Percentiles rank a stretch among this genome's conserved stretches.
phyloP scores from a whole-genome alignment of 192 early-diverging fungal genomes.

The Phlyctochytrium arcticum region DNA sequence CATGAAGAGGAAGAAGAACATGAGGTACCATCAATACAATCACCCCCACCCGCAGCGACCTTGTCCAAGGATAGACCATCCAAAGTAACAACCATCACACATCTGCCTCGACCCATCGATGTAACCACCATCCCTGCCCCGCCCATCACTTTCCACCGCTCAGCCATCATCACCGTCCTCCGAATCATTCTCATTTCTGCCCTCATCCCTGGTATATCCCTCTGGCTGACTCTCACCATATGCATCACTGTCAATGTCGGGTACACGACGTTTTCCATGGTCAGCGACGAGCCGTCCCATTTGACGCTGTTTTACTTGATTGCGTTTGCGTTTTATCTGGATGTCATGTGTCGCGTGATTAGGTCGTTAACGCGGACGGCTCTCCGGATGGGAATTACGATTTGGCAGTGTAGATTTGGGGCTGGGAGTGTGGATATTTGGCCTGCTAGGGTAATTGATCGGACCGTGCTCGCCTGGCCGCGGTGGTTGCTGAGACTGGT shows the following conservation, averaged over 20 bases:
- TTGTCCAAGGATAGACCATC: no score
- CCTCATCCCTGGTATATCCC: neutral
- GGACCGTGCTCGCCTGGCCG: neutral
- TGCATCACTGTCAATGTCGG: conserved; percentile 11
- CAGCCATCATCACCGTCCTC: neutral
- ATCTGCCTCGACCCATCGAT: no score
- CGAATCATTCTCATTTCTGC: conserved; percentile 2
- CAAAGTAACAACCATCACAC: no score
- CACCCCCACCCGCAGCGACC: no score
- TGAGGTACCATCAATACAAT: no score
- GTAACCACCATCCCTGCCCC: neutral
- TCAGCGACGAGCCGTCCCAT: neutral
- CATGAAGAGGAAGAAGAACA: no score
- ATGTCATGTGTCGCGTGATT: neutral
- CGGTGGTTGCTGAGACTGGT: neutral
- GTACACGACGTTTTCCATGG: neutral
- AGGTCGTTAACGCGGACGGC: neutral
- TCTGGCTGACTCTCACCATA: conserved; percentile 1
- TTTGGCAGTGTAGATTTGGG: neutral
- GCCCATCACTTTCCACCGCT: neutral
- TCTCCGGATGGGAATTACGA: neutral
- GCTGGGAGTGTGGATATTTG: neutral
- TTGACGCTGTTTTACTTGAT: neutral
- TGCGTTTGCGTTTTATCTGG: neutral
- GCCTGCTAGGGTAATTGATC: neutral